Percentiles rank a stretch among this genome's conserved stretches.
phyloP scores from a whole-genome alignment of 2,329 filamentous ascomycete genomes.

The Penicillium sp. region DNA sequence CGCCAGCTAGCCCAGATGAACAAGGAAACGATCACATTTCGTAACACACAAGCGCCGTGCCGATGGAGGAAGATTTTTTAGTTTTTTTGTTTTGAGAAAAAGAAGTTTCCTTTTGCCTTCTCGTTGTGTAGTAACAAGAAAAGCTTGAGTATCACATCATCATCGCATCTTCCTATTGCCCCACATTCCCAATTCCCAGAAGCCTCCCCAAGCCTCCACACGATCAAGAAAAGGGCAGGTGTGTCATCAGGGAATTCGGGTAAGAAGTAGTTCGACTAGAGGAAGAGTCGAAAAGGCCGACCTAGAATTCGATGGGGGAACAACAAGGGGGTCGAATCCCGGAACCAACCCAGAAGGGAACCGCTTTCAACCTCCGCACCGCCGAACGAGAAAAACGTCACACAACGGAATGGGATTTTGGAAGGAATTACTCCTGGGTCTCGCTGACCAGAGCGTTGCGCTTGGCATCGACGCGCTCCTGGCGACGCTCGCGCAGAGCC shows the following conservation, averaged over 20 bases:
- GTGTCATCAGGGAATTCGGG: conserved; percentile 9
- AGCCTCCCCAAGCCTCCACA: conserved; percentile 21
- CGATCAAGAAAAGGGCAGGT: conserved; percentile 12
- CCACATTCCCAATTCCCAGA: conserved; percentile 18
- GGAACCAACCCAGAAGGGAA: conserved; percentile 30
- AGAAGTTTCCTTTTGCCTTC: conserved; percentile 30
- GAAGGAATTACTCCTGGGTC: conserved; percentile 48
- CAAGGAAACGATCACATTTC: conserved; percentile 17
- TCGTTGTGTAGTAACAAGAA: conserved; percentile 31
- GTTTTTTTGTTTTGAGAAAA: conserved; percentile 23
- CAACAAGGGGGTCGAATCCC: conserved; percentile 27
- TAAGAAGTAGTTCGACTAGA: conserved; percentile 22
- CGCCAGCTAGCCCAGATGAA: background rate
- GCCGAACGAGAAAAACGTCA: conserved; percentile 33
- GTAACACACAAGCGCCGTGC: conserved; percentile 18
- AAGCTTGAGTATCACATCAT: conserved; percentile 32
- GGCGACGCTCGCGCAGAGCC: conserved; percentile 97
- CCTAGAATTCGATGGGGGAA: conserved; percentile 23
- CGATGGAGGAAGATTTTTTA: conserved; percentile 14
- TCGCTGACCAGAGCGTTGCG: conserved; percentile 78
- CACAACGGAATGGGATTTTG: conserved; percentile 28
- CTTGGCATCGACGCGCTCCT: conserved; percentile 89
- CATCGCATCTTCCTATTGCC: conserved; percentile 28
- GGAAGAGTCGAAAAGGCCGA: conserved; percentile 28
- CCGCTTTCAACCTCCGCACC: conserved; percentile 39